Percentiles rank a stretch among this genome's conserved stretches.
These are phyloP conservation scores for Rheum nobile DNA, from an alignment of 148 eudicot species.

Conservation along the genomic window DNA sequence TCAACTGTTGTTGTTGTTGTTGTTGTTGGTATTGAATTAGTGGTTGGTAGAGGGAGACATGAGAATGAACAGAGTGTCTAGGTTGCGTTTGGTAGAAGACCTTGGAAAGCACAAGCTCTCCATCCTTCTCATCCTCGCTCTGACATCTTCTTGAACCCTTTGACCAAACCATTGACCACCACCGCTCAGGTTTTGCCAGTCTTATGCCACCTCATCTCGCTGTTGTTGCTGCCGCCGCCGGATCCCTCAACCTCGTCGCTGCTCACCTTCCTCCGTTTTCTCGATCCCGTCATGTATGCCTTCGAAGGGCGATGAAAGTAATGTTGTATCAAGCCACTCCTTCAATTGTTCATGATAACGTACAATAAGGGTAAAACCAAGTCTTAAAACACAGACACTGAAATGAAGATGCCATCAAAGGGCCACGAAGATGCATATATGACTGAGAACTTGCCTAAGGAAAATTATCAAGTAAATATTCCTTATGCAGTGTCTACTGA, in stretches of 20 bases:
- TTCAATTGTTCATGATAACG: conserved; percentile 10
- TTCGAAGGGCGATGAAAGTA: conserved; percentile 90
- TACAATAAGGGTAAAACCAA: neutral
- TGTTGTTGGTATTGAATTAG: neutral
- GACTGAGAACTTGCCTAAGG: neutral
- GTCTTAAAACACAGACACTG: neutral
- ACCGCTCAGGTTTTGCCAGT: conserved; percentile 88
- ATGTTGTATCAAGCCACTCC: conserved; percentile 85
- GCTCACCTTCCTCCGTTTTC: conserved; percentile 80
- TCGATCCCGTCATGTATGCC: conserved; percentile 92
- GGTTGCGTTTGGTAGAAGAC: conserved; percentile 97
- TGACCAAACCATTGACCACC: conserved; percentile 24
- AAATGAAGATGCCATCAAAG: neutral
- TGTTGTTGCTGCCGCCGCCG: too few species aligned
- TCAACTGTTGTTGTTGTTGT: neutral
- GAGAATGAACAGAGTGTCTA: conserved; percentile 46
- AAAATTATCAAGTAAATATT: neutral
- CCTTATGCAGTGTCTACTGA: neutral
- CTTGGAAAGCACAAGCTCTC: conserved; percentile 74
- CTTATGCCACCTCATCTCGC: conserved; percentile 96
- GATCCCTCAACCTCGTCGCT: conserved; percentile 31
- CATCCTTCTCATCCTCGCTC: conserved; percentile 87
- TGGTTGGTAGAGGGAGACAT: conserved; percentile 14
- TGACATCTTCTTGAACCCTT: conserved; percentile 84
- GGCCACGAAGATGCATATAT: neutral